Conservation (phyloP, 495 filamentous ascomycete species). For the Aspergillus steynii region DNA sequence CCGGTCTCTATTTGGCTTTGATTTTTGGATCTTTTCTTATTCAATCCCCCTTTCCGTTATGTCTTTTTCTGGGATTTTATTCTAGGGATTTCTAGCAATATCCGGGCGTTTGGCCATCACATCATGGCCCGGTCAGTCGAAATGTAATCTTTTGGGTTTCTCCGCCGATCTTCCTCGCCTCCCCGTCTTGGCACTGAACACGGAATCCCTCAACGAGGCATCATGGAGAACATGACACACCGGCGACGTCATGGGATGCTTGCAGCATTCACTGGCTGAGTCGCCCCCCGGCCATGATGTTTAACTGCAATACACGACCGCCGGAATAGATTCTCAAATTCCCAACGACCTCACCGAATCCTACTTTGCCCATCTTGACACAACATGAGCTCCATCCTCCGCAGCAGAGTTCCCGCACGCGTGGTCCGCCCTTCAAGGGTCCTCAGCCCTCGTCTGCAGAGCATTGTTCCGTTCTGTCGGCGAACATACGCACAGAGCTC, state of each 20-base stretch:
- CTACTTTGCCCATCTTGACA: background rate
- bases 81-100: background rate
- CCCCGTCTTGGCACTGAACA: background rate
- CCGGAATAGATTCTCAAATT: background rate
- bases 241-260: slow-evolving; percentile 10
- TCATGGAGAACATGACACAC: slow-evolving; percentile 9
- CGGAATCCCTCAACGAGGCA: background rate
- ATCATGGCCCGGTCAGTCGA: background rate
- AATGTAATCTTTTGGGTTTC: background rate
- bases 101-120: background rate
- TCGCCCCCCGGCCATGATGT: background rate
- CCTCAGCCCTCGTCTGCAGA: background rate
- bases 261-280: background rate
- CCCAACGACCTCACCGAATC: background rate
- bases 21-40: background rate
- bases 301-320: background rate
- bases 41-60: background rate
- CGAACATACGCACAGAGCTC: slow-evolving; percentile 24
- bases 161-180: background rate
- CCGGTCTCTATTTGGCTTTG: background rate
- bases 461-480: background rate
- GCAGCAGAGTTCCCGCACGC: slow-evolving; percentile 3
- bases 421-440: background rate
- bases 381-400: slow-evolving; percentile 11
- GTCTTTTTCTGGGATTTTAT: background rate